Conservation (phyloP, 495 filamentous ascomycete species). For the Penicillium cosmopolitanum region DNA sequence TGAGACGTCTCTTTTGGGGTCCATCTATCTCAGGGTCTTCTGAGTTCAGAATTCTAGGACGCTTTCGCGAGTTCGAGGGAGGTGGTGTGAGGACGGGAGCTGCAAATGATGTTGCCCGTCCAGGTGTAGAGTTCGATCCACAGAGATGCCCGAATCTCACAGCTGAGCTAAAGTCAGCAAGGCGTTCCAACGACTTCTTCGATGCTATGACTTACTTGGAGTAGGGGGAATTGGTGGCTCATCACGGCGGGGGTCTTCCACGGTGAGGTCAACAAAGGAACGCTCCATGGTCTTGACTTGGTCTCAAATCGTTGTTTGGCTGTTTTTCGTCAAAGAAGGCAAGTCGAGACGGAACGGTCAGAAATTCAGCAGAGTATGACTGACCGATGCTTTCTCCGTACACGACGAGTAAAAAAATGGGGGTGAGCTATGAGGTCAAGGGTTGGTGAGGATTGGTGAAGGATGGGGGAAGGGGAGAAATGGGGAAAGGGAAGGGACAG, state of each 20-base stretch:
- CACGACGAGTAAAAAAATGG: too few relatives aligned
- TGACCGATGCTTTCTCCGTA: background rate
- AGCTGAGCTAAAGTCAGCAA: background rate
- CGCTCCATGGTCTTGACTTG: background rate
- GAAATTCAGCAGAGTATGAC: background rate
- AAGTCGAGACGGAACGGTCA: too few relatives aligned
- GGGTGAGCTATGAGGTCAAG: background rate
- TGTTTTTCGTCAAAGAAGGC: too few relatives aligned
- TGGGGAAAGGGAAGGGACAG: background rate
- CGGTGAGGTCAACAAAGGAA: background rate
- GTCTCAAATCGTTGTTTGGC: background rate
- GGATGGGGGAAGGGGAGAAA: background rate
- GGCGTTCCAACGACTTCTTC: background rate
- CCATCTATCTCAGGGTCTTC: background rate
- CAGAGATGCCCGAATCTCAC: background rate
- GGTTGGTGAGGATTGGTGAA: background rate
- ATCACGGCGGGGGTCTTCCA: background rate
- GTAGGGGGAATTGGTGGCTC: background rate
- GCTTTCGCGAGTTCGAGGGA: background rate
- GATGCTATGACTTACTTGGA: background rate
- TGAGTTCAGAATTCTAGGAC: too few relatives aligned
- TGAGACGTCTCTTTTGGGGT: background rate
- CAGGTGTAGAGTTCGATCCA: background rate
- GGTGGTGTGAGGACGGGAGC: background rate
- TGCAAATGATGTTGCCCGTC: background rate